Conservation (phyloP, 164 flowering plant species). For the Cinnamomum micranthum region DNA sequence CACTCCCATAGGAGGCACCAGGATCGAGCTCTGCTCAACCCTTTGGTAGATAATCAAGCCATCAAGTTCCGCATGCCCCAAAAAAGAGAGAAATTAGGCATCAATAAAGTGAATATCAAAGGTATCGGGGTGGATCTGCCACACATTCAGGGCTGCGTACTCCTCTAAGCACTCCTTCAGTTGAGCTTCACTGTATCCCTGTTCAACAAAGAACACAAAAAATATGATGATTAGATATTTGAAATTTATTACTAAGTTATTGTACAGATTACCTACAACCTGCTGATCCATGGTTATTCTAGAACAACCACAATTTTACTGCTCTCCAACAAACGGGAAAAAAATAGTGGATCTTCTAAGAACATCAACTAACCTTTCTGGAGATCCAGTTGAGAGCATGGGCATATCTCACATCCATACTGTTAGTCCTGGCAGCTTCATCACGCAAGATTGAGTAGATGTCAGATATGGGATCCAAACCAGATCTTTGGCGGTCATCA, state of each 20-base stretch:
- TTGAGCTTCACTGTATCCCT: constrained; percentile 99
- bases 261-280: background rate
- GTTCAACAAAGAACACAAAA: constrained; percentile 9
- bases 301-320: background rate
- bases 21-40: too few relatives aligned
- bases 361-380: constrained; percentile 65
- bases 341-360: background rate
- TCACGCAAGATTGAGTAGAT: constrained; percentile 91
- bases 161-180: constrained; percentile 97
- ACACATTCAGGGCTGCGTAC: constrained; percentile 92
- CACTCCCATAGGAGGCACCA: too few relatives aligned
- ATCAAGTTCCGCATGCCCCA: too few relatives aligned
- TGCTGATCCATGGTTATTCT: background rate
- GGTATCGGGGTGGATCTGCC: constrained; percentile 94
- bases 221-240: too few relatives aligned
- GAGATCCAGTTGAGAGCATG: constrained; percentile 97
- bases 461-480: constrained; percentile 97
- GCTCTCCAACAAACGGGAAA: background rate
- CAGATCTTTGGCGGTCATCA: constrained; percentile 87
- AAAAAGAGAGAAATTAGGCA: constrained; percentile 33
- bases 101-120: constrained; percentile 92
- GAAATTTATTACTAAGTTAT: too few relatives aligned
- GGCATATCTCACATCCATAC: constrained; percentile 78
- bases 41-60: too few relatives aligned
- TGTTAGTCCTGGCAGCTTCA: constrained; percentile 83